These are phyloP conservation scores for Achlya hypogyna DNA, from an alignment of 352 stramenopile species.

Conservation along the genomic window DNA sequence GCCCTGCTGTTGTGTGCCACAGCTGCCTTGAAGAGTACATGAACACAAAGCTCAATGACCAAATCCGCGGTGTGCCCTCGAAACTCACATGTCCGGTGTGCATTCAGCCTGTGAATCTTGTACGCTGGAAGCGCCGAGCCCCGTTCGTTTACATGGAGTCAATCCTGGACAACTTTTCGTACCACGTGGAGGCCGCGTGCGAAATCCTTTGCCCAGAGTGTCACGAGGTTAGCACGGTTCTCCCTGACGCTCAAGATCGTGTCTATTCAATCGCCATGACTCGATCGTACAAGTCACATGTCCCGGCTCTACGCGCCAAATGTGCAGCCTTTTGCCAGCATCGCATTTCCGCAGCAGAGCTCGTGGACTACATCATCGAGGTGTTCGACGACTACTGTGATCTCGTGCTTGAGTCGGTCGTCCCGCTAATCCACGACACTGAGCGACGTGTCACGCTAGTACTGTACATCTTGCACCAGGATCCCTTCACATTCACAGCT, in stretches of 20 bases:
- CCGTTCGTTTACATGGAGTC: not conserved
- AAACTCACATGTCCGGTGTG: conserved; percentile 10
- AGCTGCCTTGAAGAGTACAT: conserved; percentile 9
- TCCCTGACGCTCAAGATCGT: not conserved
- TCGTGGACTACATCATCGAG: not conserved
- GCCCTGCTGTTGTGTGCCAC: conserved; percentile 12
- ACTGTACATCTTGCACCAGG: conserved; percentile 29
- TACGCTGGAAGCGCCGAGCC: not conserved
- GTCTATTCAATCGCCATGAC: conserved; percentile 2
- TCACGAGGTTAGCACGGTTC: conserved; percentile 4
- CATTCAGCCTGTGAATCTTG: conserved; percentile 2
- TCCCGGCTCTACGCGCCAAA: not conserved
- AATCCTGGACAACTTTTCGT: not conserved
- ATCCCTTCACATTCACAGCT: conserved; percentile 25
- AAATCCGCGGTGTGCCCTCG: not conserved
- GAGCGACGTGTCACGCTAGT: conserved; percentile 36
- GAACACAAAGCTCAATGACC: not conserved
- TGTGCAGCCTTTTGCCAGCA: conserved; percentile 1
- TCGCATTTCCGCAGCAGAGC: not conserved
- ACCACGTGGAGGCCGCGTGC: conserved; percentile 10
- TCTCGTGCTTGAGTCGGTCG: not conserved
- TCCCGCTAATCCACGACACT: conserved; percentile 27
- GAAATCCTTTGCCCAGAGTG: conserved; percentile 16
- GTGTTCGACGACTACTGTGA: not conserved
- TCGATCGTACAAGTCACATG: not conserved